A percentile compares a stretch with the other conserved stretches of the same genome.
phyloP scores from a whole-genome alignment of 2,329 filamentous ascomycete genomes.

The Achaetomium macrosporum region DNA sequence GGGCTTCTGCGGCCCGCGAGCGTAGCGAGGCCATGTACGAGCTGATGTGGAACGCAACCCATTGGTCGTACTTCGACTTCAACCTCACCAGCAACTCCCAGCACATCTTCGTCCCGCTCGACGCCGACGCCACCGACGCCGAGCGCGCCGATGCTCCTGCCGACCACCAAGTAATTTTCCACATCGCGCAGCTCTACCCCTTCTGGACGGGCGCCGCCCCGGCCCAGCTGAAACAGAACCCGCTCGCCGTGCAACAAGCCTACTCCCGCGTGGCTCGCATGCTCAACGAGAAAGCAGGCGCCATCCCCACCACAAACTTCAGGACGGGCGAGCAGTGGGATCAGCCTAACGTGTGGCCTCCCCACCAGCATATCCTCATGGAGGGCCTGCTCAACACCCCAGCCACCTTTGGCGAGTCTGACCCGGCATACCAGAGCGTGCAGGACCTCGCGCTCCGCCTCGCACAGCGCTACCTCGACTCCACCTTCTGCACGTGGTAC shows the following conservation, averaged over 20 bases:
- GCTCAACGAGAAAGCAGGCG: constrained; percentile 48
- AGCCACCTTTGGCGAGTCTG: constrained; percentile 46
- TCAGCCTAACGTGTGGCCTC: constrained; percentile 65
- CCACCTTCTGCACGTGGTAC: constrained; percentile 64
- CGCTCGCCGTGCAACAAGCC: constrained; percentile 49
- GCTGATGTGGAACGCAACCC: constrained; percentile 59
- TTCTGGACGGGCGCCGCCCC: constrained; percentile 65
- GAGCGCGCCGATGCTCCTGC: constrained; percentile 43
- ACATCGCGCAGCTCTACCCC: constrained; percentile 57
- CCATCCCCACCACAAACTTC: constrained; percentile 57
- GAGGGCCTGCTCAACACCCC: constrained; percentile 55
- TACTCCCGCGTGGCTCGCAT: constrained; percentile 49
- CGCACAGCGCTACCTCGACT: constrained; percentile 61
- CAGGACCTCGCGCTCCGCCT: constrained; percentile 52
- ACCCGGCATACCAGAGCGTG: constrained; percentile 48
- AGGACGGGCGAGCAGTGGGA: constrained; percentile 63
- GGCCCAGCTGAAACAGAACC: constrained; percentile 49
- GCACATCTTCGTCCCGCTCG: constrained; percentile 47
- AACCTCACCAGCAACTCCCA: constrained; percentile 56
- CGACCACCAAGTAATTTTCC: constrained; percentile 52
- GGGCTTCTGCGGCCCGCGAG: constrained; percentile 42
- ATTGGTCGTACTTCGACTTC: constrained; percentile 63
- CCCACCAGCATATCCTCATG: constrained; percentile 60
- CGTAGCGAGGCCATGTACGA: constrained; percentile 58
- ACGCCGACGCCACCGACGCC: constrained; percentile 39